phyloP scores from a whole-genome alignment of 345 rosid genomes.

The Syzygium jambos region DNA sequence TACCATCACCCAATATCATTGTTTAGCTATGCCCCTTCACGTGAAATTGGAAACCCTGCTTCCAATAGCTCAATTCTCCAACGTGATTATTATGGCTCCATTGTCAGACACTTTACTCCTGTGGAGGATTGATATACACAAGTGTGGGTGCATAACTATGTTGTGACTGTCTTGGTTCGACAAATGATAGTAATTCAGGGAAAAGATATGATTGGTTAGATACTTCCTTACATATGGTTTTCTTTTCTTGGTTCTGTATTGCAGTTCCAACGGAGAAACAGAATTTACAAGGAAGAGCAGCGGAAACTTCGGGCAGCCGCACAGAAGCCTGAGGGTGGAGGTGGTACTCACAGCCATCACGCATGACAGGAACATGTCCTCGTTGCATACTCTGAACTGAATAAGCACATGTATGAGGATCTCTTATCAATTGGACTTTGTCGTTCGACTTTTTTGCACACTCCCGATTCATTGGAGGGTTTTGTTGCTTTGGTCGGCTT shows the following conservation, averaged over 20 bases:
- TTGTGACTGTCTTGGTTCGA: neutral
- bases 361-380: neutral
- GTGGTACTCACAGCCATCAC: slow-evolving; percentile 32
- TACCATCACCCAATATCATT: neutral
- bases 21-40: neutral
- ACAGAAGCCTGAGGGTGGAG: slow-evolving; percentile 42
- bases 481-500: neutral
- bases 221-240: neutral
- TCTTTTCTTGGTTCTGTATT: slow-evolving; percentile 1
- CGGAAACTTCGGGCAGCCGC: slow-evolving; percentile 86
- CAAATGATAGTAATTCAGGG: neutral
- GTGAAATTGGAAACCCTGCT: neutral
- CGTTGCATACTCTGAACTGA: neutral
- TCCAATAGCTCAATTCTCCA: neutral
- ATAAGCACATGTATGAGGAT: neutral
- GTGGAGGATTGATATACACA: neutral
- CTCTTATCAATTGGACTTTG: neutral
- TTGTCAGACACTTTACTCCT: neutral
- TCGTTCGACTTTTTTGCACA: neutral
- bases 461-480: neutral
- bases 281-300: slow-evolving; percentile 96
- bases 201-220: neutral
- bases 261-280: slow-evolving; percentile 90
- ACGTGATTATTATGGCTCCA: neutral
- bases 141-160: neutral